Base-by-base conservation (phyloP, 2,329 filamentous ascomycete species). In the Biscogniauxia sp. region DNA sequence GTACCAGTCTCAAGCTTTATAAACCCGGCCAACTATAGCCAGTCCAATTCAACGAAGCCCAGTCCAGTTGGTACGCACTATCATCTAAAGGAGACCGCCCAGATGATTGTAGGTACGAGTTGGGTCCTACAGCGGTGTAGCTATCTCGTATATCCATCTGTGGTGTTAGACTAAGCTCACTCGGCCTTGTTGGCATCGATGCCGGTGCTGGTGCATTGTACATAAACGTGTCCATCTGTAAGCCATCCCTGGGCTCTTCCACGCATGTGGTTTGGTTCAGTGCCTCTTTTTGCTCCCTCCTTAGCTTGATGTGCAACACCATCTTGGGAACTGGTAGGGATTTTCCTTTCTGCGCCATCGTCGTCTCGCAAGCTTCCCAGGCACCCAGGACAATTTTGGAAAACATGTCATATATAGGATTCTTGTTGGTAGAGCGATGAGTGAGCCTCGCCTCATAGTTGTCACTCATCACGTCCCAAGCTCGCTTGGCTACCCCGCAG, bases 391-490 rank as follows among this genome's bases (percentile, higher is more conserved):
- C 28, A 15, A 20, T 52, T 11, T 8, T 51, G 4, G 52, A 8
- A 41, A 57, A 57, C 37, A 61, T 6, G 2, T 52, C 37, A 26
- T 57, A 57, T n/a, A 61, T 6, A 9, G 59, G 45, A 37, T 20
- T 53, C 11, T 53, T 9, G 9, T 28, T 15, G 5, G 23, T 55
- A 3, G 26, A 20, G 8, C 52, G 20, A 20, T 17, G 20, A 25
- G 53, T 52, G 28, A 71, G 61, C n/a, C 79, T 73, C 17, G 73
- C 74, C 4, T 75, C 69, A 57, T 74, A 81, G 58, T 82, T 82
- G 3, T 78, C 73, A 64, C 73, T 78, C 76, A 84, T 78, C 1
- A 71, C 58, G 7, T 75, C 64, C 82, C 82, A 84, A 4, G 74
- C 73, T 4, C 65, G 55, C 13, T 70, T 61, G 0, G 78, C 75